Percentiles rank a stretch among this genome's conserved stretches.
Conservation (phyloP, 352 stramenopile genomes). For the Globisporangium alternatum region DNA sequence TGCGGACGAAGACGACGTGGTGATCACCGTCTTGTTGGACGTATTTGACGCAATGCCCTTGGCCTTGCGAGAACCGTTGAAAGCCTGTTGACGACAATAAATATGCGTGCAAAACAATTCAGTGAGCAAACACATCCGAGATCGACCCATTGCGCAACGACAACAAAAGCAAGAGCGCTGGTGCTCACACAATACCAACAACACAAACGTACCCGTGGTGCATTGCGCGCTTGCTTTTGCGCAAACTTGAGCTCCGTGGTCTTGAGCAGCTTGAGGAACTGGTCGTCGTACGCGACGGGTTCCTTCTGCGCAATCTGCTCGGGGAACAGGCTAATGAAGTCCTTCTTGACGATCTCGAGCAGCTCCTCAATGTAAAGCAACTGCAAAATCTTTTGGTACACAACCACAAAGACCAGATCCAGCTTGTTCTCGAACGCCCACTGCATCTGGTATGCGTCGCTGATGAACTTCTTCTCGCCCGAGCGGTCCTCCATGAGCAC, state of each 20-base stretch:
- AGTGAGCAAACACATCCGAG: neutral
- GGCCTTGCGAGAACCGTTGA: constrained; percentile 61
- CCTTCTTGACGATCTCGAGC: constrained; percentile 84
- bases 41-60: constrained; percentile 53
- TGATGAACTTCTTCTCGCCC: constrained; percentile 83
- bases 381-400: constrained; percentile 91
- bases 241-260: constrained; percentile 65
- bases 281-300: constrained; percentile 74
- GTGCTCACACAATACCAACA: neutral
- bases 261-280: constrained; percentile 82
- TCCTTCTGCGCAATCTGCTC: constrained; percentile 71
- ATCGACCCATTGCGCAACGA: neutral
- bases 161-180: neutral
- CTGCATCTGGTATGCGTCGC: constrained; percentile 86
- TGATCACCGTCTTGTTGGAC: constrained; percentile 39
- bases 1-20: constrained; percentile 31
- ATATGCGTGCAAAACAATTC: neutral
- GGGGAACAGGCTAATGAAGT: constrained; percentile 73
- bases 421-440: constrained; percentile 92
- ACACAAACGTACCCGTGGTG: constrained; percentile 36
- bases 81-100: constrained; percentile 26
- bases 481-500: constrained; percentile 90
- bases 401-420: constrained; percentile 89
- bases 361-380: constrained; percentile 91
- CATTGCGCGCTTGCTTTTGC: constrained; percentile 56